These are phyloP conservation scores for Trapa bicornis DNA, from an alignment of 345 rosid species.

Conservation along the genomic window DNA sequence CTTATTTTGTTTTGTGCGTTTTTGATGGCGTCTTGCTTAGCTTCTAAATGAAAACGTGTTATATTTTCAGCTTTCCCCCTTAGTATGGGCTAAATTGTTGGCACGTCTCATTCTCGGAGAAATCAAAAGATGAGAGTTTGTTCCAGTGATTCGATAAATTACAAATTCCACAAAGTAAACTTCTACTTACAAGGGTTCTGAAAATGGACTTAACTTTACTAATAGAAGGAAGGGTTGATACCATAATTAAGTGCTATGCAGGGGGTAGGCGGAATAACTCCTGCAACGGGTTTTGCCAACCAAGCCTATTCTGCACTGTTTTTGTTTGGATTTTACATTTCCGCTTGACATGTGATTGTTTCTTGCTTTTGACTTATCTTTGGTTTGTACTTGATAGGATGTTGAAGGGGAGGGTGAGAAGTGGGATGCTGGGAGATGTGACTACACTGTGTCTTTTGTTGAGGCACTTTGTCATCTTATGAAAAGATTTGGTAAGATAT, in stretches of 20 bases:
- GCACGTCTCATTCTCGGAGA: neutral
- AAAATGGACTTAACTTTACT: neutral
- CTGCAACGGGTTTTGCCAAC: too few relatives aligned
- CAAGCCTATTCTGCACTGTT: neutral
- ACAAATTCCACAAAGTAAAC: neutral
- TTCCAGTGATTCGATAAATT: neutral
- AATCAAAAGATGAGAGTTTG: neutral
- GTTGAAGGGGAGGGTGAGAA: constrained; percentile 22
- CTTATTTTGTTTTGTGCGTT: neutral
- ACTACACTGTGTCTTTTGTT: constrained; percentile 38
- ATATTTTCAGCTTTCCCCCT: neutral
- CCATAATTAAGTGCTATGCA: neutral
- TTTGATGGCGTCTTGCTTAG: neutral
- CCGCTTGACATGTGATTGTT: neutral
- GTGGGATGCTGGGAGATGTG: constrained; percentile 27
- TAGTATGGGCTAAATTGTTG: neutral
- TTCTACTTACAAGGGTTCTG: neutral
- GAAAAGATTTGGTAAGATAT: constrained; percentile 41
- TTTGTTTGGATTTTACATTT: neutral
- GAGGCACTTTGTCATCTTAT: constrained; percentile 69
- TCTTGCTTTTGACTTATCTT: constrained; percentile 1
- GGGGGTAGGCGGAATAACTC: too few relatives aligned
- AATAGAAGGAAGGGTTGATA: neutral
- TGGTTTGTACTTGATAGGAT: constrained; percentile 24
- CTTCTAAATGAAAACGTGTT: neutral